Conservation (phyloP, 2,329 filamentous ascomycete species). For the Raffaelea albimanens region DNA sequence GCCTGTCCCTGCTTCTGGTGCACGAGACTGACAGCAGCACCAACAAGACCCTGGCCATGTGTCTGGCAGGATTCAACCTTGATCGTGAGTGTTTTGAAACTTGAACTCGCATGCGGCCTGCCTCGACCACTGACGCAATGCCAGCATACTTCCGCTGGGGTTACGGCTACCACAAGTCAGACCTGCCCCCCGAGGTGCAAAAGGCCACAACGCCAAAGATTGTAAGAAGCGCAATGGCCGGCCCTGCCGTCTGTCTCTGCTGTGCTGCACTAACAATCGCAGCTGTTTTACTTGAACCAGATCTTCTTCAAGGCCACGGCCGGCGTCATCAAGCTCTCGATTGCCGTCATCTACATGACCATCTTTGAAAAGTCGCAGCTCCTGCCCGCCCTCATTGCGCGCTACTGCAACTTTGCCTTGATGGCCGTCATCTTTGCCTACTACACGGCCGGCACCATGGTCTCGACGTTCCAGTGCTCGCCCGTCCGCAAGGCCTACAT, state of each 20-base stretch:
- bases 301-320: conserved; percentile 3
- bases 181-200: not conserved
- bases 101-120: not conserved
- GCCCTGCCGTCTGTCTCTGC: not conserved
- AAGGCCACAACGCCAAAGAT: not conserved
- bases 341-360: conserved; percentile 3
- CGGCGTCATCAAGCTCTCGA: conserved; percentile 1
- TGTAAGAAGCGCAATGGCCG: not conserved
- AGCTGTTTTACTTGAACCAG: conserved; percentile 1
- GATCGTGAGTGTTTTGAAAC: not conserved
- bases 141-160: conserved; percentile 3
- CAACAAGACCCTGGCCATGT: not conserved
- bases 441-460: conserved; percentile 1
- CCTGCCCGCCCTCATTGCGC: not conserved
- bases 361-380: conserved; percentile 1
- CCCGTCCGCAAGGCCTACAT: not conserved
- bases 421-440: conserved; percentile 1
- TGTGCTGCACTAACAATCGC: not conserved
- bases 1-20: not conserved
- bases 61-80: conserved; percentile 2
- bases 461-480: conserved; percentile 1
- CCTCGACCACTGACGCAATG: not conserved
- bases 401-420: not conserved
- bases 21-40: not conserved
- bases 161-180: conserved; percentile 4